phyloP scores from a whole-genome alignment of 2,329 filamentous ascomycete species.

The Neofusicoccum parvum region DNA sequence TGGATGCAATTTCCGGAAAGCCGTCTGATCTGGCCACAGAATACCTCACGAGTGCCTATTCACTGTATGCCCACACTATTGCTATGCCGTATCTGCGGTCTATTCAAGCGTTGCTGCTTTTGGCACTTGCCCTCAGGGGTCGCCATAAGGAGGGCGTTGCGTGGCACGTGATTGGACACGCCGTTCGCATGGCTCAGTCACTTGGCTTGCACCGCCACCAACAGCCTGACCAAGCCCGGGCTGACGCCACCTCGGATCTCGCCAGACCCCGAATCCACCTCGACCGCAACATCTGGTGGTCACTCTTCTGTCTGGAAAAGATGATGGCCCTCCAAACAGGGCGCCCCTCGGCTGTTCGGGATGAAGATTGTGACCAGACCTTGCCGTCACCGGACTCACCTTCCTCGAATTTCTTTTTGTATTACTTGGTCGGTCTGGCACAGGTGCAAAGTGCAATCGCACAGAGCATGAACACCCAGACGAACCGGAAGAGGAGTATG shows the following conservation, averaged over 20 bases:
- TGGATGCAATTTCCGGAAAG: not conserved
- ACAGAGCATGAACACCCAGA: not conserved
- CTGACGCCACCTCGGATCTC: not conserved
- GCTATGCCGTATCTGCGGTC: constrained; percentile 15
- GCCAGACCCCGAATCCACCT: not conserved
- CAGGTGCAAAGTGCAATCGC: not conserved
- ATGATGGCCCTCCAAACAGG: constrained; percentile 4
- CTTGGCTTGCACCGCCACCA: constrained; percentile 18
- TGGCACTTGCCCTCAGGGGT: constrained; percentile 17
- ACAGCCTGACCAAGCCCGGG: not conserved
- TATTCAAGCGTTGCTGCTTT: constrained; percentile 14
- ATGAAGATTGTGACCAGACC: not conserved
- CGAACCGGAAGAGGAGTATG: not conserved
- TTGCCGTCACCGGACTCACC: not conserved
- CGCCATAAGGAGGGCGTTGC: constrained; percentile 14
- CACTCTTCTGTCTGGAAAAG: not conserved
- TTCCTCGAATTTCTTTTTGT: not conserved
- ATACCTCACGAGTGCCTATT: constrained; percentile 7
- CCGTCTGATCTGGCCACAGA: not conserved
- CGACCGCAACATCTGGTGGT: not conserved
- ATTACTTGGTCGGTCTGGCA: not conserved
- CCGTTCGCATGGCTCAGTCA: constrained; percentile 20
- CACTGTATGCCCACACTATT: constrained; percentile 1
- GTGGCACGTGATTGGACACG: constrained; percentile 14
- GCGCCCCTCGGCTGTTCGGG: not conserved